Evolutionary conservation across 176 grass and related monocot genomes (phyloP).

Genomic region (Aegilops longissima): DNA sequence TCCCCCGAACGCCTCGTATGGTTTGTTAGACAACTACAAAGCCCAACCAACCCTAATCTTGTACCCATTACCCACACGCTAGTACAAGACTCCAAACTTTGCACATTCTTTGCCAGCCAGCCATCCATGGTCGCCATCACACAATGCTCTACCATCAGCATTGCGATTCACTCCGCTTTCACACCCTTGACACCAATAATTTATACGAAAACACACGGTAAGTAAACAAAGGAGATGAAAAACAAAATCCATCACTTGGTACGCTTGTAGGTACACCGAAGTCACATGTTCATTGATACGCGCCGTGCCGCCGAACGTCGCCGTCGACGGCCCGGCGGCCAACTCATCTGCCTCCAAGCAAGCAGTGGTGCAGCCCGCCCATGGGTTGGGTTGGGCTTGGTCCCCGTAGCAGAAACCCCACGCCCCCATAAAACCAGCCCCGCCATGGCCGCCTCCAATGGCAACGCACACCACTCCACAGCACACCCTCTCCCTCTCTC

Average conservation of each 20-base stretch:
- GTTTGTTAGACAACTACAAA: background rate
- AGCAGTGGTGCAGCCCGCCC: background rate
- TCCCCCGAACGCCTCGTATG: fast-evolving
- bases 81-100: no score
- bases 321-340: background rate
- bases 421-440: conserved; percentile 41
- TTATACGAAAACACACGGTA: background rate
- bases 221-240: background rate
- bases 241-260: background rate
- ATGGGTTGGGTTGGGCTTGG: conserved; percentile 11
- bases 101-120: no score
- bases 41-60: background rate
- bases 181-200: fast-evolving
- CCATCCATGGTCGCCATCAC: background rate
- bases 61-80: background rate
- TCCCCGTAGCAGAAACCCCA: conserved; percentile 56
- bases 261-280: background rate
- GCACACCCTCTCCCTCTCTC: background rate
- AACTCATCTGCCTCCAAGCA: conserved; percentile 6
- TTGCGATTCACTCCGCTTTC: background rate
- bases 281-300: background rate
- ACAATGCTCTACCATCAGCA: background rate
- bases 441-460: conserved; percentile 27
- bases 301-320: background rate
- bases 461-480: background rate